phyloP scores from a whole-genome alignment of 2,329 filamentous ascomycete genomes.

The Knoxdaviesia proteae region DNA sequence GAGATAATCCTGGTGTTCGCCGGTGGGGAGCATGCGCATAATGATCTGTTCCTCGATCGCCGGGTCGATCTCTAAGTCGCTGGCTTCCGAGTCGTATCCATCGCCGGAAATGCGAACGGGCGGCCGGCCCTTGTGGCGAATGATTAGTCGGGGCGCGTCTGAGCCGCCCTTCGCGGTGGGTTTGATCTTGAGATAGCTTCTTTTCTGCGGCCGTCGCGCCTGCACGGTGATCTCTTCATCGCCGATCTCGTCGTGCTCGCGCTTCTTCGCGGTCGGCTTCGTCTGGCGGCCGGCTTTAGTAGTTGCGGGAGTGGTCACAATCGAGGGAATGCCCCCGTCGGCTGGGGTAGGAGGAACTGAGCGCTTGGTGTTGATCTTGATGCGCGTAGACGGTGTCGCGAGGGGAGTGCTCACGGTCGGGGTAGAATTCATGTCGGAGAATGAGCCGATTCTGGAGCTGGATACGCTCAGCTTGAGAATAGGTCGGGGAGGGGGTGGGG shows the following conservation, averaged over 20 bases:
- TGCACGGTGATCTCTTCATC: conserved; percentile 21
- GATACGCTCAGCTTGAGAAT: conserved; percentile 9
- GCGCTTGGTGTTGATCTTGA: conserved; percentile 20
- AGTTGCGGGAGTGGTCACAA: conserved; percentile 16
- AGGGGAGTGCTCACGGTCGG: conserved; percentile 6
- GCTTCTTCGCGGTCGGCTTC: conserved; percentile 43
- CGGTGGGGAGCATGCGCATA: conserved; percentile 60
- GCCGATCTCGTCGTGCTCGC: conserved; percentile 31
- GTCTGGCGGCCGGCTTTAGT: conserved; percentile 39
- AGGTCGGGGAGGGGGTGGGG: conserved; percentile 5
- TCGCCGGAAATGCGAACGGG: conserved; percentile 57
- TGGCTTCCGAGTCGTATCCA: conserved; percentile 91
- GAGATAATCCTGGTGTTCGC: conserved; percentile 69
- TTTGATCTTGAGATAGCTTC: conserved; percentile 24
- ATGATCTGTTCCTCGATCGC: conserved; percentile 79
- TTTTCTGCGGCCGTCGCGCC: conserved; percentile 9
- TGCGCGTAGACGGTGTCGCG: conserved; percentile 5
- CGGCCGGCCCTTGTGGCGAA: conserved; percentile 46
- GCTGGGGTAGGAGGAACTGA: conserved; percentile 18
- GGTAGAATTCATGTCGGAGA: background rate
- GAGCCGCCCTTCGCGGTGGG: conserved; percentile 15
- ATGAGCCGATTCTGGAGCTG: conserved; percentile 2
- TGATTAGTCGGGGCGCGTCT: conserved; percentile 15
- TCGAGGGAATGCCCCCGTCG: conserved; percentile 5
- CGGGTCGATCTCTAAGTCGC: conserved; percentile 72